Evolutionary conservation across 768 basidiomycete species (phyloP), one percentile per base, ranked within the genome.

Genomic region (Boletus coccyginus): DNA sequence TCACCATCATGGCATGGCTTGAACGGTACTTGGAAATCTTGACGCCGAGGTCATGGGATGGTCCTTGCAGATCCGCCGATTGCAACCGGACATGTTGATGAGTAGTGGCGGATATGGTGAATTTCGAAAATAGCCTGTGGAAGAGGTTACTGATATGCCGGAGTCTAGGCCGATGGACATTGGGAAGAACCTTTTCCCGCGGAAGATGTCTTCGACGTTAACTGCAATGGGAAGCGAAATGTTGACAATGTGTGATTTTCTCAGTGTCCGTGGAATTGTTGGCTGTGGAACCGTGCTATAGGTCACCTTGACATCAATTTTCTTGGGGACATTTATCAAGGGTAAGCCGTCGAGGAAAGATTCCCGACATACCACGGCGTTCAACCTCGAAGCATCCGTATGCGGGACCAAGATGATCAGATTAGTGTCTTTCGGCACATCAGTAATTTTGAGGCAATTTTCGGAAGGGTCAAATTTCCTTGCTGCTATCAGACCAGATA

Each of bases 171-270:
- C 21, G 40, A 52, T 27, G 54, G 55, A 50, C 24, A 8, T 5
- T 24, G 35, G 40, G 52, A 33, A 13, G 7, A 38, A 94, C 96
- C 85, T 86, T 53, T 83, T 77, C 29, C 88, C 88, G 21, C 96
- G 85, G 77, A 98, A 98, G 72, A 93, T 95, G 69, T 99, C 97
- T 72, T 98, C 91, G 0, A 98, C 96, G 55, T 95, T 97, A 55
- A 98, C 90, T 3, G 89, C 84, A 43, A 99, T 77, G 0, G 96
- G 95, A 5, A 98, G 77, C 0, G 88, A 80, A 8, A 88, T 85
- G 14, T 81, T 77, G 5, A 95, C 76, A 3, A 78, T 70, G 55
- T 82, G 79, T 13, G 81, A 78, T 32, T 82, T 75, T 39, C 74
- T 76, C 29, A 92, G 69, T 7, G 70, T 80, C 38, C 93, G 81